Base-by-base conservation (phyloP, 1,284 basidiomycete species). In the Leccinum pachyderme region DNA sequence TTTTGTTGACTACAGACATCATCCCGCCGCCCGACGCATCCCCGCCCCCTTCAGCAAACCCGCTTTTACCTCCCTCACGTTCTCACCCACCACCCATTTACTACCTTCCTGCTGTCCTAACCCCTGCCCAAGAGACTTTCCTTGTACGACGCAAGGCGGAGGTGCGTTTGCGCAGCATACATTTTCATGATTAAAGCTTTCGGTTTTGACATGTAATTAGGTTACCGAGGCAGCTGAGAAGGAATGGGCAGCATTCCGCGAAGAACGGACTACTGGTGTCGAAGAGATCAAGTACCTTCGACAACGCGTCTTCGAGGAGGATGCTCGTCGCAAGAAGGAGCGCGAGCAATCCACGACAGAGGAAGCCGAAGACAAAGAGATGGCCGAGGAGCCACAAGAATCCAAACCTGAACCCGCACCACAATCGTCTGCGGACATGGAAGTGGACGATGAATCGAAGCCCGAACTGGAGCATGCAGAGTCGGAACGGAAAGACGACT, bases 71-170 rank as follows among this genome's bases (percentile, higher is more conserved):
- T n/a, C 79, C 79, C 3, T 78, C 79, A 27, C 79, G 85, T 53
- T 77, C 83, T 25, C 85, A 89, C 58, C 87, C 87, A 18, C 85
- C 89, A 35, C 86, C 89, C 4, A 63, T 91, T 9, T 90, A 86
- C 67, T 91, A 89, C 63, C 81, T 90, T 44, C 89, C 89, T 18
- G 81, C 80, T 25, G 73, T 84, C 52, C 78, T 91, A 31, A 80
- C 81, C 0, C 79, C 86, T n/a, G 76, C 79, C 12, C 89, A 91
- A 74, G 84, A 87, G 68, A 74, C 79, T 2, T 90, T 90, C 62
- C 64, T 91, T 11, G 69, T 72, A 50, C 77, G 76, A 53, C 76
- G 87, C 54, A 88, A 84, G 70, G 75, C 73, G 61, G 81, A 86
- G 76, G 88, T 84, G 58, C 46, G 77, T 59, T 37, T n/a, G 3